These are phyloP conservation scores for Debaryomycetaceae sp. DNA, from an alignment of 1,139 yeast genomes.

Conservation along the genomic window DNA sequence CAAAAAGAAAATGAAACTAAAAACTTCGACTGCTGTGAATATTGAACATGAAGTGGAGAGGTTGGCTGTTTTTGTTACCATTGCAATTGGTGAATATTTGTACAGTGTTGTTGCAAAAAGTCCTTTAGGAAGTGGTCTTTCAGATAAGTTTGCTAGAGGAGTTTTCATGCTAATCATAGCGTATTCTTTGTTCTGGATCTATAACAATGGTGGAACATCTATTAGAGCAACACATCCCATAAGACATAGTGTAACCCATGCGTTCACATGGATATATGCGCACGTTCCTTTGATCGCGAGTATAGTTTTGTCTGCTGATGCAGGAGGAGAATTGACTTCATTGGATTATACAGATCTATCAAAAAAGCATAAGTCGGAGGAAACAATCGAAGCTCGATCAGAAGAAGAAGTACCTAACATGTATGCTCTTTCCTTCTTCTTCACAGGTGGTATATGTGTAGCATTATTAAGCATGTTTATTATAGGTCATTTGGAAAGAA, in stretches of 20 bases:
- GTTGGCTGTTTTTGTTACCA: slow-evolving; percentile 54
- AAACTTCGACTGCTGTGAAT: slow-evolving; percentile 57
- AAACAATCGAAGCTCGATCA: background rate
- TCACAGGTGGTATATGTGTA: slow-evolving; percentile 49
- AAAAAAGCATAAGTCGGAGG: slow-evolving; percentile 4
- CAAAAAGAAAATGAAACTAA: slow-evolving; percentile 38
- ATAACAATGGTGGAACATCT: slow-evolving; percentile 53
- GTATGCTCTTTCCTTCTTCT: slow-evolving; percentile 42
- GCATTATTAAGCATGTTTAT: slow-evolving; percentile 32
- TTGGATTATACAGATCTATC: slow-evolving; percentile 12
- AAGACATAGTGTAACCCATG: slow-evolving; percentile 46
- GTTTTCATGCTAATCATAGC: slow-evolving; percentile 50
- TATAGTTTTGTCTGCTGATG: slow-evolving; percentile 57
- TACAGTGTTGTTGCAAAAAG: slow-evolving; percentile 53
- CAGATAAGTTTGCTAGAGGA: slow-evolving; percentile 45
- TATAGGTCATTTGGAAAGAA: slow-evolving; percentile 37
- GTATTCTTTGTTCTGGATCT: slow-evolving; percentile 51
- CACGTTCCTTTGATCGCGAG: slow-evolving; percentile 55
- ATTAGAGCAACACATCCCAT: slow-evolving; percentile 52
- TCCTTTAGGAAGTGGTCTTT: slow-evolving; percentile 49
- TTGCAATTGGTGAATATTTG: slow-evolving; percentile 65
- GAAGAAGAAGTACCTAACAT: slow-evolving; percentile 25
- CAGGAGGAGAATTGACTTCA: slow-evolving; percentile 52
- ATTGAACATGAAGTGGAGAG: slow-evolving; percentile 69
- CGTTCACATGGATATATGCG: slow-evolving; percentile 44